These are phyloP conservation scores for Xylogone sp. DNA, from an alignment of 2,329 filamentous ascomycete species.

Conservation along the genomic window DNA sequence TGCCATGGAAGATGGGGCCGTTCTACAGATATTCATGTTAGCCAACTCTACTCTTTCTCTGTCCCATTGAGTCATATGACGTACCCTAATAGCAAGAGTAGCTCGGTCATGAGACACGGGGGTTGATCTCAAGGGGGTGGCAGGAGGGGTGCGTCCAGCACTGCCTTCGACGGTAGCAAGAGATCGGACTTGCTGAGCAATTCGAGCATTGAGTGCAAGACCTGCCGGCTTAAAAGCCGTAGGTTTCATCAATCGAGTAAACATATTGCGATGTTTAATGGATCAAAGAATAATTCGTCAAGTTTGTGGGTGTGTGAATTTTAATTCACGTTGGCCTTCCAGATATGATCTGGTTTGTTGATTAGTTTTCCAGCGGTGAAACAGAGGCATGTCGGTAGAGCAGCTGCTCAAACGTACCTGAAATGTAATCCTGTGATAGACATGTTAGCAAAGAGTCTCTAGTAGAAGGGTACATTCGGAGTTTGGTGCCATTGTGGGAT, in stretches of 20 bases:
- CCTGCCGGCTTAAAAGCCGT: conserved; percentile 35
- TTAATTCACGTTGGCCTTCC: conserved; percentile 39
- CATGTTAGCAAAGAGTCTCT: conserved; percentile 37
- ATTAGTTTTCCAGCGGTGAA: conserved; percentile 22
- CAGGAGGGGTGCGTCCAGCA: conserved; percentile 65
- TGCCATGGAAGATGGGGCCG: conserved; percentile 93
- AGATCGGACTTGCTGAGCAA: conserved; percentile 40
- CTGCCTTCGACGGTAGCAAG: conserved; percentile 67
- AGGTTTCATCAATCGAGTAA: conserved; percentile 57
- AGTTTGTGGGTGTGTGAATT: conserved; percentile 13
- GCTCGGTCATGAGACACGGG: conserved; percentile 72
- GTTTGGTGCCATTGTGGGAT: conserved; percentile 1
- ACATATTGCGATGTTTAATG: conserved; percentile 44
- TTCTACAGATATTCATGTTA: conserved; percentile 50
- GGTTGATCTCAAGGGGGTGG: conserved; percentile 54
- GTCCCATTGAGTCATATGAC: conserved; percentile 20
- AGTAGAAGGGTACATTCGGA: conserved; percentile 5
- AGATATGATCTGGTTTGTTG: conserved; percentile 34
- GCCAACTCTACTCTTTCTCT: conserved; percentile 7
- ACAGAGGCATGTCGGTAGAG: conserved; percentile 2
- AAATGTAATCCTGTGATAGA: conserved; percentile 67
- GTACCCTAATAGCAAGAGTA: conserved; percentile 88
- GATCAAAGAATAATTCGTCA: conserved; percentile 14
- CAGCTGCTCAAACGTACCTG: conserved; percentile 49
- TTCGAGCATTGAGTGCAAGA: conserved; percentile 22